Percentiles rank a stretch among this genome's conserved stretches.
These are phyloP conservation scores for Aspergillus luchuensis DNA, from an alignment of 2,329 filamentous ascomycete species.

Conservation along the genomic window DNA sequence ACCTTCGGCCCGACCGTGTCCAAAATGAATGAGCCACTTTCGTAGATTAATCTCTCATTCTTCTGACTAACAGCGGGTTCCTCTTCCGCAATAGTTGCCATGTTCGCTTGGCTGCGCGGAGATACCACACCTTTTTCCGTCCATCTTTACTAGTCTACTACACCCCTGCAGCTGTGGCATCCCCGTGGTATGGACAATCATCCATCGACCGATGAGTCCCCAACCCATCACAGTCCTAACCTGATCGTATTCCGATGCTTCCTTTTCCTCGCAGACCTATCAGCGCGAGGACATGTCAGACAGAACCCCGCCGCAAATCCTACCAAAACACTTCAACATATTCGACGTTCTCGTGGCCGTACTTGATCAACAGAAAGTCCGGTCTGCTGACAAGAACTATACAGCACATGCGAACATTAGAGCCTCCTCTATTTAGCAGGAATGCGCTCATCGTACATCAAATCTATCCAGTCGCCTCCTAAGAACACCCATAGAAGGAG, in stretches of 20 bases:
- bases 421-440: not conserved
- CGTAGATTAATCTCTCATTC: conserved; percentile 3
- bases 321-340: not conserved
- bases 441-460: not conserved
- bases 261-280: not conserved
- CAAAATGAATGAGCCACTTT: not conserved
- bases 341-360: not conserved
- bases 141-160: not conserved
- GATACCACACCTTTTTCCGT: not conserved
- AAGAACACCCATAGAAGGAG: not conserved
- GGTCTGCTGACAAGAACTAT: not conserved
- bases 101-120: not conserved
- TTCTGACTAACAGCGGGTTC: conserved; percentile 1
- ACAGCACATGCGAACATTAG: not conserved
- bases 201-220: not conserved
- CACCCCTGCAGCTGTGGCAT: not conserved
- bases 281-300: not conserved
- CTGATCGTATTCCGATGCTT: not conserved
- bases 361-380: not conserved
- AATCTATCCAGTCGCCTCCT: not conserved
- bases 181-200: not conserved
- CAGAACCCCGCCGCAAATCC: not conserved
- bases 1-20: not conserved
- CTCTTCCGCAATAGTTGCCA: not conserved
- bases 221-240: not conserved